Evolutionary conservation across 129 eudicot genomes (phyloP).

Genomic region (Solidago caesia): DNA sequence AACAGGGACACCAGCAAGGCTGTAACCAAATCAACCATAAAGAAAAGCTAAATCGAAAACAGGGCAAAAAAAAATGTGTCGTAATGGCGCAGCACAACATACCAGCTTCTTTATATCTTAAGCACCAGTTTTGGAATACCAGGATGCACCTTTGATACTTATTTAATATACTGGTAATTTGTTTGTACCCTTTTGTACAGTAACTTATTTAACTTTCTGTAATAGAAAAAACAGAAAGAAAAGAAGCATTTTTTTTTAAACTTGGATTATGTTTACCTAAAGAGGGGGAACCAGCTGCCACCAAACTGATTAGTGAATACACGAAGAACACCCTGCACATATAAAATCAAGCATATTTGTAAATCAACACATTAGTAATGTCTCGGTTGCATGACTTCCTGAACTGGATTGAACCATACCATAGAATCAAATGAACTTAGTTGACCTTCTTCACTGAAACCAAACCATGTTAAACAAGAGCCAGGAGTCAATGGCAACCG

Average conservation of each 20-base stretch:
- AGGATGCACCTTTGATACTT: too few species aligned
- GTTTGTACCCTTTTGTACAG: too few species aligned
- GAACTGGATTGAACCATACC: constrained; percentile 41
- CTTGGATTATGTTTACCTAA: constrained; percentile 55
- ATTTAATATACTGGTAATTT: too few species aligned
- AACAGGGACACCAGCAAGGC: too few species aligned
- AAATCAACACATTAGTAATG: constrained; percentile 3
- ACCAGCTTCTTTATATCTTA: too few species aligned
- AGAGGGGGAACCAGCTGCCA: constrained; percentile 91
- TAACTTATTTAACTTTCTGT: neutral
- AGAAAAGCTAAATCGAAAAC: too few species aligned
- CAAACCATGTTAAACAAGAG: constrained; percentile 79
- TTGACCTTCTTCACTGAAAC: constrained; percentile 95
- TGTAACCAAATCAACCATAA: too few species aligned
- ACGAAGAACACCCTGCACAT: constrained; percentile 71
- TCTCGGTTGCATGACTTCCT: neutral
- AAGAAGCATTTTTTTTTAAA: constrained; percentile 17
- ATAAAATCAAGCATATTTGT: constrained; percentile 13
- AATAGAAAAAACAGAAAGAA: constrained; percentile 1
- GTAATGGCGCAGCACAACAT: too few species aligned
- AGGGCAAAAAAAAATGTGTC: too few species aligned
- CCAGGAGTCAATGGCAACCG: constrained; percentile 87
- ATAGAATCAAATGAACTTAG: constrained; percentile 86
- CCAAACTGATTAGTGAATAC: constrained; percentile 76
- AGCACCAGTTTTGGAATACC: too few species aligned